Evolutionary conservation across 2,329 filamentous ascomycete genomes (phyloP), one percentile per base, ranked within the genome.

Genomic region (Allantophomopsis cytisporea): DNA sequence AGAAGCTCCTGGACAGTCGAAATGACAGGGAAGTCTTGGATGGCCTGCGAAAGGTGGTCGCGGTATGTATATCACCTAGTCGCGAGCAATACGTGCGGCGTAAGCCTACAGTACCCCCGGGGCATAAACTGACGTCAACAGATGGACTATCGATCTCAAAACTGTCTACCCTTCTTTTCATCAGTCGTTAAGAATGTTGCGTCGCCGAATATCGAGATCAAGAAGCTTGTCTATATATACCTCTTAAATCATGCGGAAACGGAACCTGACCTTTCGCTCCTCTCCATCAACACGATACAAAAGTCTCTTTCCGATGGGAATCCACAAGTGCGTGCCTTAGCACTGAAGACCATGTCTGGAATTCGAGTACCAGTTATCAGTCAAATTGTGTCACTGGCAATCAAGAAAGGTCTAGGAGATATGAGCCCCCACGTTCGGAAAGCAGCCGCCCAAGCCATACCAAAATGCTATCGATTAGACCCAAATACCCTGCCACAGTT

Each of bases 211-310:
- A 72, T 95, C 52, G 87, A 94, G 54, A 88, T 96, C 60, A 93
- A 95, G 64, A 96, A 96, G 61, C 77, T 98, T 41, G 91, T 98
- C 45, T 98, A 98, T 67, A 94, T 95, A 57, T 98, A 95, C 62
- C 78, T 98, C 45, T 81, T 96, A 44, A 85, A 93, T 57, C 88
- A 98, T 70, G 91, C 91, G 58, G 91, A 96, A 59, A 78, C 87
- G 47, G 91, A 96, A 55, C 91, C 89, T 42, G 91, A 98, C 61
- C 83, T 95, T 35, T 88, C 91, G 15, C 73, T 98, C 31, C 73
- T 98, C 35, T 94, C 88, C 43, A 95, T 98, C 71, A 98, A 98
- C 62, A 94, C 91, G 6, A 96, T 98, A 51, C 91, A 98, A 57
- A 96, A 95, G 62, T 94, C 89, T 8, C 74, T 98, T 42, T 94